A percentile compares a stretch with the other conserved stretches of the same genome.
These are phyloP conservation scores for Hypoxylon crocopeplum DNA, from an alignment of 495 filamentous ascomycete genomes.

Conservation along the genomic window DNA sequence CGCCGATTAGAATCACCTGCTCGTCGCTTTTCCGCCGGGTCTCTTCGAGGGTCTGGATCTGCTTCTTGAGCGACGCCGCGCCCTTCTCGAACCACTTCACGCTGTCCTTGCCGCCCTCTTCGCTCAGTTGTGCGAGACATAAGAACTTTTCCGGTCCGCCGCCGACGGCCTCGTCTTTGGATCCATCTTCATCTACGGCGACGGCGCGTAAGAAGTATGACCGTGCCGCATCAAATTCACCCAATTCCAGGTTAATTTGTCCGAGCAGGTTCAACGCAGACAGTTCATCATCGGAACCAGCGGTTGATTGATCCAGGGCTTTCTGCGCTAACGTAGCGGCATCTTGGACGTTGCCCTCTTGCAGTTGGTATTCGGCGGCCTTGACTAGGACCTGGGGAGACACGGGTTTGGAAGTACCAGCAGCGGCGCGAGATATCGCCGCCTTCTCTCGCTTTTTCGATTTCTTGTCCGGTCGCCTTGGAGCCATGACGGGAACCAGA, in stretches of 20 bases:
- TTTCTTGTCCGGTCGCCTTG: conserved; percentile 52
- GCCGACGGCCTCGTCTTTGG: conserved; percentile 63
- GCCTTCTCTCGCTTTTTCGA: conserved; percentile 45
- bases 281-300: conserved; percentile 50
- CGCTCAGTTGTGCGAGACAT: conserved; percentile 91
- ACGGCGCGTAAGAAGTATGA: conserved; percentile 73
- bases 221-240: conserved; percentile 75
- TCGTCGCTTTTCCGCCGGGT: conserved; percentile 46
- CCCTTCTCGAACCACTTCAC: conserved; percentile 89
- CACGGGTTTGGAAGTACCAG: conserved; percentile 35
- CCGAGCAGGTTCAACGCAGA: conserved; percentile 79
- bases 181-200: conserved; percentile 74
- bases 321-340: conserved; percentile 70
- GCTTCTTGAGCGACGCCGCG: conserved; percentile 67
- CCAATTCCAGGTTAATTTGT: conserved; percentile 84
- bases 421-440: conserved; percentile 36
- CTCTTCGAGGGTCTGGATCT: conserved; percentile 62
- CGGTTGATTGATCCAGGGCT: conserved; percentile 59
- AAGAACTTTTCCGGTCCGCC: conserved; percentile 94
- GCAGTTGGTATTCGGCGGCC: conserved; percentile 71
- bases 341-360: conserved; percentile 71
- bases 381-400: conserved; percentile 59
- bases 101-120: conserved; percentile 83
- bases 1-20: conserved; percentile 55
- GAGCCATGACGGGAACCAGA: conserved; percentile 44